Evolutionary conservation across 1,284 basidiomycete species (phyloP), one percentile per base, ranked within the genome.

Genomic region (Ustilago xerochloae): DNA sequence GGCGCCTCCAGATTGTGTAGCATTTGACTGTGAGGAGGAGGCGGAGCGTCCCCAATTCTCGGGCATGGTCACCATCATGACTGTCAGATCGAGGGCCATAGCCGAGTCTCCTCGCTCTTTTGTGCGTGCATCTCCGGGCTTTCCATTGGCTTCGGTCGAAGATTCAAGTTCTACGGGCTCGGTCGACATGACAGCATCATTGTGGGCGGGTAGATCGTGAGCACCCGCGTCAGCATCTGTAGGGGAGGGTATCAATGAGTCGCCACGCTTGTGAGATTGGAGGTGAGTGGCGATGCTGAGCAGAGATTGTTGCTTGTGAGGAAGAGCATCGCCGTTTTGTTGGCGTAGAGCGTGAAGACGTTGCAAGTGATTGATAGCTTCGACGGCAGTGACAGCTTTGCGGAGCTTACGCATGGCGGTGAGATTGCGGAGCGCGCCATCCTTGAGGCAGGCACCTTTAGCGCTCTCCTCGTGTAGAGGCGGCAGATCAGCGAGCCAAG

Each of bases 311-410:
- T 80, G 68, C 43, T 68, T 62, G 18, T 81, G 77, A 6, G 74
- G 74, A 22, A 70, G 38, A 6, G 72, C 68, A 28, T 66, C 60
- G 35, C 69, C 66, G 29, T 76, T 73, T 43, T 78, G 72, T 55
- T 76, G 59, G 18, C 80, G 77, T 39, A 82, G 63, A 29, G 53
- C 28, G 48, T 82, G 79, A 13, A 81, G 73, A 16, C 74, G 71
- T 53, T 75, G 69, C 8, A 82, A 63, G 30, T 82, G 79, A 36
- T 71, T 73, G 60, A 80, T 62, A 28, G 77, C 77, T 50, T 82
- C 80, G 28, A 82, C 72, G 16, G 78, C 79, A 15, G 80, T 82
- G 41, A 82, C 77, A 46, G 77, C 80, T 16, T 75, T 73, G 53
- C 62, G 68, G n/a, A 82, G 64, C 54, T 77, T 79, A 45, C 72